A percentile compares a stretch with the other conserved stretches of the same genome.
Evolutionary conservation across 2,329 filamentous ascomycete genomes (phyloP).

Genomic region (Colletotrichum lini): DNA sequence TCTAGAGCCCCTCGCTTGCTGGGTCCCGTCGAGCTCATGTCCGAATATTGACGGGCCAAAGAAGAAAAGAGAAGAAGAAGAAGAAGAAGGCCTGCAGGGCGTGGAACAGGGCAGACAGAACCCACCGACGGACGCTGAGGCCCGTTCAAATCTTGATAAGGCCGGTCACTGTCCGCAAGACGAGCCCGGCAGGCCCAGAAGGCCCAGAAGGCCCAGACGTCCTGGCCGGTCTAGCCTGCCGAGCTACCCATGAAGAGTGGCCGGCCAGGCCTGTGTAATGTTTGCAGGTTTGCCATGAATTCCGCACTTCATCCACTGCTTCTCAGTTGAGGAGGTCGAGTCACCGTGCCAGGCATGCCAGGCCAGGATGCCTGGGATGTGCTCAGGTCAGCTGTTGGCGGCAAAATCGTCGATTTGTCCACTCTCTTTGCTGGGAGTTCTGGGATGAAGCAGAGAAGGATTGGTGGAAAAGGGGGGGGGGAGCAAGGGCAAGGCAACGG

Average conservation of each 20-base stretch:
- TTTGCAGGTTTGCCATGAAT: conserved; percentile 1
- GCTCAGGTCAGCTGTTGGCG: conserved; percentile 27
- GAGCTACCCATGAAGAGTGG: background rate
- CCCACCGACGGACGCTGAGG: background rate
- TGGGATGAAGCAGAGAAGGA: conserved; percentile 17
- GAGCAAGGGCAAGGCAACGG: background rate
- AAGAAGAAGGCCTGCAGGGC: background rate
- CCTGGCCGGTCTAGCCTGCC: conserved; percentile 5
- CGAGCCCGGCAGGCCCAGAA: background rate
- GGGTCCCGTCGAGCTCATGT: conserved; percentile 7
- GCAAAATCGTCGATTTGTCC: conserved; percentile 1
- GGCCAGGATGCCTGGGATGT: background rate
- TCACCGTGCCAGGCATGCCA: background rate
- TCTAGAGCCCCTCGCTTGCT: conserved; percentile 1
- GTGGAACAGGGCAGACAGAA: background rate
- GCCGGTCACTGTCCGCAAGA: background rate
- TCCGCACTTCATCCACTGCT: no score
- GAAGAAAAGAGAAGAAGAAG: conserved; percentile 4
- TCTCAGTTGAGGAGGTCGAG: background rate
- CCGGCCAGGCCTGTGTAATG: background rate
- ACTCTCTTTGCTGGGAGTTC: background rate
- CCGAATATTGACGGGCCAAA: conserved; percentile 7
- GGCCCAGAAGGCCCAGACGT: background rate
- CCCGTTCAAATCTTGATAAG: background rate
- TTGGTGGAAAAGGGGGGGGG: conserved; percentile 32